Evolutionary conservation across 2,329 filamentous ascomycete species (phyloP).

Genomic region (Penicillium sp.): DNA sequence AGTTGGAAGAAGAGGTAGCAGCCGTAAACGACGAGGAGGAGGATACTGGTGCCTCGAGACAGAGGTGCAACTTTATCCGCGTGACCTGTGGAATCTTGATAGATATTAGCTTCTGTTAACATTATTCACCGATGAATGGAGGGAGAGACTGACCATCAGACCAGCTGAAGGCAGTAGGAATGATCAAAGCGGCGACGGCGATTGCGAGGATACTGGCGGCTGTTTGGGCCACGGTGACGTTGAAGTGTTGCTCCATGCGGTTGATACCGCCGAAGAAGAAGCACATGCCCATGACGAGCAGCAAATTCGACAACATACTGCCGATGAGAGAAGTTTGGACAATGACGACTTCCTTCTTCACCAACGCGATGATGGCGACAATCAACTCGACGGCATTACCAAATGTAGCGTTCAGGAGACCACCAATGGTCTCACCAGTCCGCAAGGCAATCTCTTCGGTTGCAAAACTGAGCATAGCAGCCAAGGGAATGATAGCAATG

Average conservation of each 20-base stretch:
- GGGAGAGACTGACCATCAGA: conserved; percentile 34
- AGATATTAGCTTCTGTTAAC: not conserved
- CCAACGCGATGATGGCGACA: conserved; percentile 79
- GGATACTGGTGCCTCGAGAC: conserved; percentile 62
- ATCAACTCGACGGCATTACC: conserved; percentile 89
- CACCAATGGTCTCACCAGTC: conserved; percentile 82
- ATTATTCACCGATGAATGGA: not conserved
- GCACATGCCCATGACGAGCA: conserved; percentile 87
- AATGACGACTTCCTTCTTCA: conserved; percentile 73
- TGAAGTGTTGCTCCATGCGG: conserved; percentile 82
- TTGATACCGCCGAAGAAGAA: conserved; percentile 86
- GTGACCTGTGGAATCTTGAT: not conserved
- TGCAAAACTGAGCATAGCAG: conserved; percentile 80
- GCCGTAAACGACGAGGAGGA: conserved; percentile 79
- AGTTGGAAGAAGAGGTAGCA: conserved; percentile 90
- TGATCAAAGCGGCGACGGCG: conserved; percentile 78
- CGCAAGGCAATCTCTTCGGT: conserved; percentile 79
- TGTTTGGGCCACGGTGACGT: conserved; percentile 87
- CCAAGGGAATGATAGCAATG: conserved; percentile 86
- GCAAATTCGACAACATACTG: conserved; percentile 85
- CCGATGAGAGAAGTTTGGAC: conserved; percentile 92
- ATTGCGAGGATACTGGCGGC: conserved; percentile 78
- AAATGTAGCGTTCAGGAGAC: conserved; percentile 86
- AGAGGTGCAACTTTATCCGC: conserved; percentile 24
- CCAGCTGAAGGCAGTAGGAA: conserved; percentile 79